These are phyloP conservation scores for Fremontodendron californicum DNA, from an alignment of 345 rosid genomes.

Conservation along the genomic window DNA sequence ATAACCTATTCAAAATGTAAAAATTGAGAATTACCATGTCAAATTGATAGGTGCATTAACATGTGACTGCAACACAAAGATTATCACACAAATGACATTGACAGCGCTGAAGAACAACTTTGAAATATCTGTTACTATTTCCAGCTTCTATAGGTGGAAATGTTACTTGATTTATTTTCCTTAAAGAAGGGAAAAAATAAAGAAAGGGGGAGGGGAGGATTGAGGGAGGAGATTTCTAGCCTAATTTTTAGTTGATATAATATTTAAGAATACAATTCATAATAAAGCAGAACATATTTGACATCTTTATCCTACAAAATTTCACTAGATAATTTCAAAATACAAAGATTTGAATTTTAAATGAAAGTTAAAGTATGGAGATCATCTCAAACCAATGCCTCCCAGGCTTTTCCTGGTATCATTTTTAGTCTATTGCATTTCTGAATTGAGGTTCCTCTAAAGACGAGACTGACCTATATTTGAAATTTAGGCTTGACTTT, in stretches of 20 bases:
- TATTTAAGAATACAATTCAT: not conserved
- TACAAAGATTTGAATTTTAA: not conserved
- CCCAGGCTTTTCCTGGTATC: not conserved
- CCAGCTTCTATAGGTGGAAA: slow-evolving; percentile 1
- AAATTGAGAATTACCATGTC: not conserved
- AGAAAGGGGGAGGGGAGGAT: not conserved
- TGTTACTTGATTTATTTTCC: not conserved
- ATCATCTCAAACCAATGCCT: not conserved
- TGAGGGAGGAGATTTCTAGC: not conserved
- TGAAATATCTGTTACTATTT: not conserved
- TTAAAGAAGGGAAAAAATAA: not conserved
- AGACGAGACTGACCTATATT: not conserved
- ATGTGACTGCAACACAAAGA: not conserved
- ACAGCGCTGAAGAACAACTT: not conserved
- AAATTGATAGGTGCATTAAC: not conserved
- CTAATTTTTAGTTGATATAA: slow-evolving; percentile 1
- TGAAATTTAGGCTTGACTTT: not conserved
- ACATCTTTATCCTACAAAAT: not conserved
- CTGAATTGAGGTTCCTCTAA: not conserved
- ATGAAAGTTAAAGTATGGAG: not conserved
- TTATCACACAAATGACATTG: not conserved
- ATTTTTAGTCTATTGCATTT: not conserved
- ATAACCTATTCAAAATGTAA: not conserved
- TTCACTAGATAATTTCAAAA: not conserved
- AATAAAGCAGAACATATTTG: not conserved